These are phyloP conservation scores for Komagataella pastoris DNA, from an alignment of 805 yeast species.

Conservation along the genomic window DNA sequence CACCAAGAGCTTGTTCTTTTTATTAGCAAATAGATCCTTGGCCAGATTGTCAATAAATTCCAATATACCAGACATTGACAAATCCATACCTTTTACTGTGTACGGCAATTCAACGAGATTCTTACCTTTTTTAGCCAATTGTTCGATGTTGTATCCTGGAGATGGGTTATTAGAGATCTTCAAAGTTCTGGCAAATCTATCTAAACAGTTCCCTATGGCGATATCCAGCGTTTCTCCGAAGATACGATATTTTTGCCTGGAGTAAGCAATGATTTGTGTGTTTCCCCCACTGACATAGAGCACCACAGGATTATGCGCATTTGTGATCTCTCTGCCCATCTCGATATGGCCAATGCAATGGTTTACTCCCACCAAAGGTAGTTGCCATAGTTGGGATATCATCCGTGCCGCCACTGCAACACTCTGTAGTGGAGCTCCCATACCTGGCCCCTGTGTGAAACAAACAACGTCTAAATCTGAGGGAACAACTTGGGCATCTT, in stretches of 20 bases:
- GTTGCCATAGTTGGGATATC: constrained; percentile 60
- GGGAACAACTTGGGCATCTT: constrained; percentile 38
- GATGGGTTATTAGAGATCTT: constrained; percentile 87
- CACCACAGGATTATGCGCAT: constrained; percentile 96
- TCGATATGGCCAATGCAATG: constrained; percentile 98
- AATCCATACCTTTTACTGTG: constrained; percentile 97
- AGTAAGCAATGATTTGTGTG: constrained; percentile 95
- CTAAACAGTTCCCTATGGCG: constrained; percentile 95
- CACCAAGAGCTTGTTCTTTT: constrained; percentile 24
- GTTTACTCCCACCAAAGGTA: constrained; percentile 88
- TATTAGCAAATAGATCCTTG: constrained; percentile 44
- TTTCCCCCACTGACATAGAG: constrained; percentile 97
- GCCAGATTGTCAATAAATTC: constrained; percentile 79
- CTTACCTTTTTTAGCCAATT: constrained; percentile 63
- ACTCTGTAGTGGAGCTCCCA: constrained; percentile 97
- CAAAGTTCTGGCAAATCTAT: constrained; percentile 86
- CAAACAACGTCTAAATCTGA: constrained; percentile 65
- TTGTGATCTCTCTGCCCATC: constrained; percentile 97
- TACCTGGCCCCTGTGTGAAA: constrained; percentile 97
- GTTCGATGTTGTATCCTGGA: constrained; percentile 97
- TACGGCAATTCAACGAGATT: constrained; percentile 72
- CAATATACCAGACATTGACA: constrained; percentile 91
- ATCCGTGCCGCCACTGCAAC: constrained; percentile 91
- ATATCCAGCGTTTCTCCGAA: constrained; percentile 98
- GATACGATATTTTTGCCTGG: constrained; percentile 87